Base-by-base conservation (phyloP, 1,139 yeast species). In the Geotrichum citri-aurantii region DNA sequence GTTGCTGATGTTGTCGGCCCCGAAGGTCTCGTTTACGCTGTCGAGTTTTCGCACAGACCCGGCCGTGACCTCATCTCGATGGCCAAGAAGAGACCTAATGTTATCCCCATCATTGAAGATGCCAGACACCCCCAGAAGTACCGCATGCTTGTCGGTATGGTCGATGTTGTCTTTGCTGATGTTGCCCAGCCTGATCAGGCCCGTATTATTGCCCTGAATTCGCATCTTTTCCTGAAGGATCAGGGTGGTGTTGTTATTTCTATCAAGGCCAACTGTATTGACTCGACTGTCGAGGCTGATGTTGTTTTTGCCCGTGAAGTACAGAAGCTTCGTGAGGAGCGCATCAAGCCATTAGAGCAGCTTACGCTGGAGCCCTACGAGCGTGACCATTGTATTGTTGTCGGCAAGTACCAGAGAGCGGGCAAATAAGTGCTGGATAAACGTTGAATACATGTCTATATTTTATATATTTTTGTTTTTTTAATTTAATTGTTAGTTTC, bases 131-230 rank as follows among this genome's bases (percentile, higher is more conserved):
- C 99, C 71, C 99, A 93, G 77, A 93, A 93, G 79, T 93, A 93
- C 86, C 86, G 99, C 81, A 93, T 93, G 98, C 84, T 93, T 71
- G 82, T 93, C 65, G 96, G 97, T 71, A 93, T 93, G 99, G 98
- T 93, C 66, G 99, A 93, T 76, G 89, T 85, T 73, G 98, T 93
- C 64, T 93, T 93, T 72, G 99, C 99, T 66, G 99, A 93, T 83
- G 99, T 93, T 75, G 99, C 99, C 68, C 99, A 93, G 81, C 99
- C 99, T 56, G 99, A 93, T 80, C 99, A 93, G 81, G 99, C 99
- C 69, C 95, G 99, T 86, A 93, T 93, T 75, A 92, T 93, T 76
- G 99, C 98, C 60, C 84, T 93, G 76, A 93, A 93, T 37, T 37
- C 44, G 44, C 44, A 37, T 37, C 44, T 37, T 37, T 37, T 37